A percentile compares a stretch with the other conserved stretches of the same genome.
Evolutionary conservation across 1,139 yeast genomes (phyloP).

Genomic region (Meyerozyma sp.): DNA sequence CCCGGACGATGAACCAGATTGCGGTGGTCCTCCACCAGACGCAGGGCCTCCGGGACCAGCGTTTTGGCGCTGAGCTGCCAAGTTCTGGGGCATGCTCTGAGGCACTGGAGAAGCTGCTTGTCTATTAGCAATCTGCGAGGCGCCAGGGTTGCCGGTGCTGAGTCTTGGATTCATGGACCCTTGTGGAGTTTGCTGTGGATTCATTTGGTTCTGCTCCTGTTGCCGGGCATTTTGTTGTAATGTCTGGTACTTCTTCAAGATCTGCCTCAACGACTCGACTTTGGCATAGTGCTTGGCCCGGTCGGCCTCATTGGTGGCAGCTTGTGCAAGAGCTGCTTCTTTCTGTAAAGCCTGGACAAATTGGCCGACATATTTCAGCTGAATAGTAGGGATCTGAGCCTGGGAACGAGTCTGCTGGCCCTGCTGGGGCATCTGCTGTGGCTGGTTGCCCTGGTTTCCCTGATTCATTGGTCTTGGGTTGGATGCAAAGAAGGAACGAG

Average conservation of each 20-base stretch:
- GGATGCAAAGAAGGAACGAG: not conserved
- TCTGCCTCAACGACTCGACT: conserved; percentile 61
- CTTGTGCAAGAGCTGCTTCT: conserved; percentile 60
- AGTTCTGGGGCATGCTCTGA: conserved; percentile 3
- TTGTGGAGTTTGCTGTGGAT: conserved; percentile 2
- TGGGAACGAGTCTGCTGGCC: not conserved
- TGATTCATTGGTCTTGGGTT: not conserved
- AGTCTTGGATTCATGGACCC: conserved; percentile 4
- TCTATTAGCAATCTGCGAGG: conserved; percentile 3
- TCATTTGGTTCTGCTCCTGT: conserved; percentile 7
- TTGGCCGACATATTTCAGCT: conserved; percentile 57
- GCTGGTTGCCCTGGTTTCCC: not conserved
- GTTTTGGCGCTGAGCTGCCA: conserved; percentile 1
- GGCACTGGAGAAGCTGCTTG: conserved; percentile 1
- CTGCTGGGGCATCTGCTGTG: not conserved
- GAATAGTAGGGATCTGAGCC: conserved; percentile 20
- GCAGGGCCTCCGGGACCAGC: not conserved
- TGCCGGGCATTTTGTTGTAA: conserved; percentile 26
- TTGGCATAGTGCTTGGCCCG: conserved; percentile 66
- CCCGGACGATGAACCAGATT: conserved; percentile 3
- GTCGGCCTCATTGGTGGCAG: conserved; percentile 46
- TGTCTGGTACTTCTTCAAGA: conserved; percentile 37
- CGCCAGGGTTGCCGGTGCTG: conserved; percentile 12
- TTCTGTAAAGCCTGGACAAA: conserved; percentile 54
- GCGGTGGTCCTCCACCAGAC: conserved; percentile 11